Conservation (phyloP, 1,284 basidiomycete genomes). For the Flammula alnicola region DNA sequence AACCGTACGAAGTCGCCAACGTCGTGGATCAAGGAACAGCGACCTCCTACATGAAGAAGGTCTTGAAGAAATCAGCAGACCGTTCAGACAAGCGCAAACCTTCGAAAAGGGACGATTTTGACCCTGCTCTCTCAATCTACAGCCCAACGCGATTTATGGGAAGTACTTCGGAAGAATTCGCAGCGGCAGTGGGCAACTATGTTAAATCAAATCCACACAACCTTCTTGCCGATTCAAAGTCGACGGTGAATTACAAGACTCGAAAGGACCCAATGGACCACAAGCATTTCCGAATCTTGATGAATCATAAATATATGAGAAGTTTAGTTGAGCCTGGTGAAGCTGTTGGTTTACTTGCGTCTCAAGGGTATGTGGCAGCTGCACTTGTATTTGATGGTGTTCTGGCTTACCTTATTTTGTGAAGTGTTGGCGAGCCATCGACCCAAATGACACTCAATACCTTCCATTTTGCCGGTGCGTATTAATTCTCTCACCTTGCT, state of each 20-base stretch:
- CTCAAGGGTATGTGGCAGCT: constrained; percentile 78
- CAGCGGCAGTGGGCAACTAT: constrained; percentile 82
- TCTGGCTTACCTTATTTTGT: constrained; percentile 10
- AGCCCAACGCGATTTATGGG: constrained; percentile 86
- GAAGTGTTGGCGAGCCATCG: constrained; percentile 95
- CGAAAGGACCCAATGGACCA: constrained; percentile 55
- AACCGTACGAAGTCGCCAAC: constrained; percentile 61
- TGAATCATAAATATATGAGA: constrained; percentile 91
- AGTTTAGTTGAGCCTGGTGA: constrained; percentile 97
- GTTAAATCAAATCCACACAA: constrained; percentile 79
- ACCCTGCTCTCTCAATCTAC: constrained; percentile 80
- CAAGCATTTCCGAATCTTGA: constrained; percentile 77
- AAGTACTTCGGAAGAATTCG: constrained; percentile 93
- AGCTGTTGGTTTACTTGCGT: constrained; percentile 96
- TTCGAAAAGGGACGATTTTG: constrained; percentile 57
- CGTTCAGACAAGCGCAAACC: constrained; percentile 50
- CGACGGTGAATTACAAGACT: constrained; percentile 47
- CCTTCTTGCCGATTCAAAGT: constrained; percentile 65
- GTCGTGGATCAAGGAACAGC: constrained; percentile 76
- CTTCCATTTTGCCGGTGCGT: constrained; percentile 95
- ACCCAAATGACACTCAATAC: constrained; percentile 99
- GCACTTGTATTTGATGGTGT: background rate
- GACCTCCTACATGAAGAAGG: constrained; percentile 85
- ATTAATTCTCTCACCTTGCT: constrained; percentile 4
- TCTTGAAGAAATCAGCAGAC: constrained; percentile 72